Evolutionary conservation across 352 stramenopile genomes (phyloP).

Genomic region (Pythium apleroticum): DNA sequence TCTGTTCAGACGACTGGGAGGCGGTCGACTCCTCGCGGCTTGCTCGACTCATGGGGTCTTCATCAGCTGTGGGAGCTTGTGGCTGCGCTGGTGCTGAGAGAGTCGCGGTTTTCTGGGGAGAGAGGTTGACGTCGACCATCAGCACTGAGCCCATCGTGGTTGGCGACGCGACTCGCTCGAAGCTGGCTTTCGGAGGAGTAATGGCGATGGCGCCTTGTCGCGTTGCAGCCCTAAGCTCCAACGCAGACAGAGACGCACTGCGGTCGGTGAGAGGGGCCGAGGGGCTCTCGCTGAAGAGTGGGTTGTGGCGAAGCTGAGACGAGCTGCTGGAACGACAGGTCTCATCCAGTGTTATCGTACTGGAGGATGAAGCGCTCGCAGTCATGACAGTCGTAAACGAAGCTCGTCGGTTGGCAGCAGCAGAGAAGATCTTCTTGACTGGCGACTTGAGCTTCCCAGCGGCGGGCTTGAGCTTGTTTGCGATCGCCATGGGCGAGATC

Average conservation of each 20-base stretch:
- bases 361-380: not conserved
- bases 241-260: conserved; percentile 17
- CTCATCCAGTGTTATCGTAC: not conserved
- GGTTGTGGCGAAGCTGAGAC: conserved; percentile 19
- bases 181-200: conserved; percentile 11
- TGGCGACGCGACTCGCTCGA: not conserved
- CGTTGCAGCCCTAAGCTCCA: conserved; percentile 1
- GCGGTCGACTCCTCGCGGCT: conserved; percentile 8
- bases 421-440: conserved; percentile 20
- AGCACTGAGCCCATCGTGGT: not conserved
- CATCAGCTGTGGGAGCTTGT: not conserved
- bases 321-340: conserved; percentile 1
- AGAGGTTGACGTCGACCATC: conserved; percentile 22
- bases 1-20: conserved; percentile 14
- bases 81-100: not conserved
- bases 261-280: conserved; percentile 8
- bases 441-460: conserved; percentile 17
- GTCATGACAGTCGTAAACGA: not conserved
- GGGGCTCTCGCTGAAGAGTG: conserved; percentile 5
- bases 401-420: conserved; percentile 8
- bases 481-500: not conserved
- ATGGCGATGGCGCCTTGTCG: conserved; percentile 6
- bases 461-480: conserved; percentile 11
- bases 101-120: conserved; percentile 1
- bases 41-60: not conserved